Base-by-base conservation (phyloP, 2,329 filamentous ascomycete species). In the Pseudogymnoascus sp. region DNA sequence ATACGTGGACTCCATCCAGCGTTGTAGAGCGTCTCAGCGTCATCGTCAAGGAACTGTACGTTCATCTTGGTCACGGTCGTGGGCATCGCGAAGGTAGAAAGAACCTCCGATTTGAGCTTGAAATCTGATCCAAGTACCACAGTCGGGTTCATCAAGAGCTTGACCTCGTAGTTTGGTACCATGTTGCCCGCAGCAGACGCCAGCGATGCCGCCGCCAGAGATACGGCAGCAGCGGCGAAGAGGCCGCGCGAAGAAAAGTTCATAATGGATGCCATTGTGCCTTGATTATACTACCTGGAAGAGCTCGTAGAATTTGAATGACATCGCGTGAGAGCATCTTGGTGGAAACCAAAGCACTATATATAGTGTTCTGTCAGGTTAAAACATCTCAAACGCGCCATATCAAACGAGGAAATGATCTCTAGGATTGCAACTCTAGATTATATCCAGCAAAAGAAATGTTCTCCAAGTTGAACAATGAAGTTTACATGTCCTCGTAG, bases 41-140 rank as follows among this genome's bases (percentile, higher is more conserved):
- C 64, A 21, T 68, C 76, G 67, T 77, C 75, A 42, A 76, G 69
- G 68, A 75, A 77, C 64, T 76, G 75, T 31, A 76, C 69, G 66
- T 74, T 74, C 68, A 76, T 73, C 61, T 75, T 75, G 36, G 68
- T 74, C 40, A 70, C 69, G 11, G 69, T 70, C 6, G 69, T 68
- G n/a, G 69, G 65, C 67, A 74, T 70, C 37, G 65, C 62, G 54
- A 76, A 75, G 37, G 69, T 65, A 21, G 70, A 71, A 16, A 70
- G 69, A 12, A 76, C 69, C 3, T 66, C 68, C 21, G 66, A 64
- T 7, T 62, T 72, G 66, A 75, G 72, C 51, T 74, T 72, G 67
- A 67, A 60, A 66, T 71, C 66, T 1, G 68, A 61, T 36, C 67
- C 70, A 31, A 77, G 71, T 18, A 75, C 74, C n/a, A 61, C 67